phyloP scores from a whole-genome alignment of 805 yeast genomes.

The Ogataea trehaloabstinens region DNA sequence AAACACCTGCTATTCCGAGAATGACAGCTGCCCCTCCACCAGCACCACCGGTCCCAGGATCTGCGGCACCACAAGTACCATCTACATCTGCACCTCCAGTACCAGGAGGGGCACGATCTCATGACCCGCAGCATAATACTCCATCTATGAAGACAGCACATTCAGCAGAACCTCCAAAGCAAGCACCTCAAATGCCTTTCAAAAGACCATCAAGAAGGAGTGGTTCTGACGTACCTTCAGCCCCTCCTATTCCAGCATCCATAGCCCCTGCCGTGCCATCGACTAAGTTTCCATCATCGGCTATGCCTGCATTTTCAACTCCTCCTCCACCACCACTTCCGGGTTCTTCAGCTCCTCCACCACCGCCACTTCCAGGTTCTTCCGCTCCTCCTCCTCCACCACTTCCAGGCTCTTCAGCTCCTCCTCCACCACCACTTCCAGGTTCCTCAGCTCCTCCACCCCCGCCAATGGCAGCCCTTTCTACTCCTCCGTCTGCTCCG shows the following conservation, averaged over 20 bases:
- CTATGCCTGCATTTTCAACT: neutral
- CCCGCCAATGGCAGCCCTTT: constrained; percentile 20
- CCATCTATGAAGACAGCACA: too few species aligned
- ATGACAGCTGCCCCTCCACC: neutral
- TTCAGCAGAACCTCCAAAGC: too few species aligned
- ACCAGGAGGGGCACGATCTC: too few species aligned
- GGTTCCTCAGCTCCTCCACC: constrained; percentile 13
- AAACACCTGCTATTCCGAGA: neutral
- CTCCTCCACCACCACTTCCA: constrained; percentile 20
- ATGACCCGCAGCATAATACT: too few species aligned
- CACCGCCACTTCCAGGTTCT: constrained; percentile 21
- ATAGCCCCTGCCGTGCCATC: neutral
- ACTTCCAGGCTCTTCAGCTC: constrained; percentile 14
- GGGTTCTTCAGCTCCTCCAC: constrained; percentile 9
- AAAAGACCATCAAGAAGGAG: too few species aligned
- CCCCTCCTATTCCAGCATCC: neutral
- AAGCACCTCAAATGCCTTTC: too few species aligned
- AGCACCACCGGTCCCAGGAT: constrained; percentile 13
- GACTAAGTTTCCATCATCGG: neutral
- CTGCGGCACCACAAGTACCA: neutral
- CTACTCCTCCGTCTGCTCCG: constrained; percentile 17
- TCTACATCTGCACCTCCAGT: neutral
- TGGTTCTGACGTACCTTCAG: too few species aligned
- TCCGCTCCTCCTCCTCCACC: constrained; percentile 19
- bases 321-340: constrained; percentile 21